These are phyloP conservation scores for Stevia rebaudiana DNA, from an alignment of 140 eudicot genomes.

Conservation along the genomic window DNA sequence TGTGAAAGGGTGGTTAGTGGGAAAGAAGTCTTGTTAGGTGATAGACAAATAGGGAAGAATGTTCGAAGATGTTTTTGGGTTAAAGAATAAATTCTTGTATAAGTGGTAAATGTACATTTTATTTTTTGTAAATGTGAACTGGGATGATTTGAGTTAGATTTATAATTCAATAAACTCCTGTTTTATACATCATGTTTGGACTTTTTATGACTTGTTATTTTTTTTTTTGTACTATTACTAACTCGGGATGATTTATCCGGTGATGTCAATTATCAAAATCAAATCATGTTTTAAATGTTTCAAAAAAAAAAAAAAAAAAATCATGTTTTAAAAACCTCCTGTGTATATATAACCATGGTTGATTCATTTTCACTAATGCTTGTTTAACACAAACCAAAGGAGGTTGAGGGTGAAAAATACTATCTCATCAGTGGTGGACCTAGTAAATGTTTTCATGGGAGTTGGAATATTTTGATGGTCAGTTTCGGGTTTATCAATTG, in stretches of 20 bases:
- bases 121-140: constrained; percentile 19
- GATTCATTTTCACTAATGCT: too few species aligned
- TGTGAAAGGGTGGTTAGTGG: constrained; percentile 22
- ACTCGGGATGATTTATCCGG: neutral
- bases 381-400: too few species aligned
- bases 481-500: too few species aligned
- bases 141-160: constrained; percentile 12
- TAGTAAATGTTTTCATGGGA: too few species aligned
- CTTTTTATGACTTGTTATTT: neutral
- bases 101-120: constrained; percentile 23
- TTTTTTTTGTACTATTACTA: too few species aligned
- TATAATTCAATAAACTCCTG: neutral
- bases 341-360: too few species aligned
- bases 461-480: too few species aligned
- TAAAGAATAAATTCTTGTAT: constrained; percentile 22
- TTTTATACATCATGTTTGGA: neutral
- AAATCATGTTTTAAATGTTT: neutral
- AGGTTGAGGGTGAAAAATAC: too few species aligned
- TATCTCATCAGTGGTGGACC: too few species aligned
- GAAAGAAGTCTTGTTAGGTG: constrained; percentile 28
- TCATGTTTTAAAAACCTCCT: too few species aligned
- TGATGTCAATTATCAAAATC: neutral
- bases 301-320: too few species aligned
- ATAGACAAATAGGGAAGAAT: constrained; percentile 10
- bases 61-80: constrained; percentile 15